phyloP scores from a whole-genome alignment of 768 basidiomycete species.

The Pholiota conissans region DNA sequence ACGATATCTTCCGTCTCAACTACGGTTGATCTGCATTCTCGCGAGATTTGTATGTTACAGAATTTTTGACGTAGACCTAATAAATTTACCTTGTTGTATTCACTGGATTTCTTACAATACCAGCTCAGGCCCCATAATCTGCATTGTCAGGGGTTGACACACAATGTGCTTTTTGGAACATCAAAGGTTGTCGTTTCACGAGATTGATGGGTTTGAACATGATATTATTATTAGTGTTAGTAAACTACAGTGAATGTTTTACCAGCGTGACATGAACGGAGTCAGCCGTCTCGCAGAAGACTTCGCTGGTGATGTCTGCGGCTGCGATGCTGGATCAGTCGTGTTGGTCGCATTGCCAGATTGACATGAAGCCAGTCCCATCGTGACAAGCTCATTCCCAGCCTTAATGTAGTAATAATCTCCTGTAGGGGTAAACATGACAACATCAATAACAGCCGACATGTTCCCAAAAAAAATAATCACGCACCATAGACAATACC shows the following conservation, averaged over 20 bases:
- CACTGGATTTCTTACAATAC: slow-evolving; percentile 19
- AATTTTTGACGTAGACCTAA: slow-evolving; percentile 4
- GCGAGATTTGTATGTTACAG: neutral
- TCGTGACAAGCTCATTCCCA: slow-evolving; percentile 50
- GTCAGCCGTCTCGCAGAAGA: slow-evolving; percentile 13
- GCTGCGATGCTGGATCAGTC: neutral
- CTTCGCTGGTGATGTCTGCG: neutral
- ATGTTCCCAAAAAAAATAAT: neutral
- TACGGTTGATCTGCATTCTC: slow-evolving; percentile 39
- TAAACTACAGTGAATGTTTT: neutral
- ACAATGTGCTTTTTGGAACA: slow-evolving; percentile 1
- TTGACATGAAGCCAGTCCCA: slow-evolving; percentile 43
- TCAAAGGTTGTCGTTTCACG: neutral
- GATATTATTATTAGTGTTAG: neutral
- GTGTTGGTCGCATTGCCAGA: neutral
- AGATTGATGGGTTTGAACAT: neutral
- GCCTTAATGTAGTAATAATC: slow-evolving; percentile 65
- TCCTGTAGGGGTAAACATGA: slow-evolving; percentile 33
- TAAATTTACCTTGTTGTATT: slow-evolving; percentile 15
- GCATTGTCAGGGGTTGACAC: neutral
- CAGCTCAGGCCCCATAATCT: slow-evolving; percentile 10
- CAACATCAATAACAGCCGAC: neutral
- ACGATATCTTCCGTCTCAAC: slow-evolving; percentile 94
- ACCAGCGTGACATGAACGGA: slow-evolving; percentile 4
- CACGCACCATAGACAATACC: slow-evolving; percentile 53